These are phyloP conservation scores for Stagonosporopsis chrysanthemi DNA, from an alignment of 2,329 filamentous ascomycete species.

Conservation along the genomic window DNA sequence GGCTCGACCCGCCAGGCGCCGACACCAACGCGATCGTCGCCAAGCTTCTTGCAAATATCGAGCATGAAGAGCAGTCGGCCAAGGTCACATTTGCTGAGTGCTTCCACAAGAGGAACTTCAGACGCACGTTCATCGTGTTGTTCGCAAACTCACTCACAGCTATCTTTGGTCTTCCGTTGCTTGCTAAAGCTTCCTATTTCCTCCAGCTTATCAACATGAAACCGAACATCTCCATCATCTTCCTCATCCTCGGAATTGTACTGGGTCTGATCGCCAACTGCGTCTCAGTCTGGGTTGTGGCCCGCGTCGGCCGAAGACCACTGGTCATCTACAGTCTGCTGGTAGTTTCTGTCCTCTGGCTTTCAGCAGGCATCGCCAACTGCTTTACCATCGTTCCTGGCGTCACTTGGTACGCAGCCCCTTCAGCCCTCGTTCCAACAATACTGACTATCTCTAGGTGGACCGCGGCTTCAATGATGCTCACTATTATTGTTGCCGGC, in stretches of 20 bases:
- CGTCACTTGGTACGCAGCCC: slow-evolving; percentile 50
- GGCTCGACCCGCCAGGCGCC: slow-evolving; percentile 55
- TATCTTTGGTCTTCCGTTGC: slow-evolving; percentile 46
- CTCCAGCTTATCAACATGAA: slow-evolving; percentile 45
- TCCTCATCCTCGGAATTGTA: slow-evolving; percentile 57
- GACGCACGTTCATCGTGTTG: slow-evolving; percentile 50
- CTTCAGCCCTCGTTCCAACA: not conserved
- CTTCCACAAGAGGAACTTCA: slow-evolving; percentile 46
- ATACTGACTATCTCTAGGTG: slow-evolving; percentile 42
- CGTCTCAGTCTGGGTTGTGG: slow-evolving; percentile 55
- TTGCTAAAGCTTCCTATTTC: slow-evolving; percentile 48
- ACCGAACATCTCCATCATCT: slow-evolving; percentile 47
- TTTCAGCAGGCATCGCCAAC: slow-evolving; percentile 58
- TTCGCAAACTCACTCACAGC: slow-evolving; percentile 43
- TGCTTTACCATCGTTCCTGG: slow-evolving; percentile 50
- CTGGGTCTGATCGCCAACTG: slow-evolving; percentile 57
- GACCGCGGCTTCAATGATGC: slow-evolving; percentile 52
- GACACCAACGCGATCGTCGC: slow-evolving; percentile 45
- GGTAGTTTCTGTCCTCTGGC: slow-evolving; percentile 51
- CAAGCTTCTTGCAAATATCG: slow-evolving; percentile 32
- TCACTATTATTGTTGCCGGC: slow-evolving; percentile 54
- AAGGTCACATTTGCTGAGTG: slow-evolving; percentile 44
- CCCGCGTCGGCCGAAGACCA: slow-evolving; percentile 51
- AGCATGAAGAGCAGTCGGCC: slow-evolving; percentile 34
- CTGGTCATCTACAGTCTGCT: slow-evolving; percentile 50